phyloP scores from a whole-genome alignment of 345 rosid species.

The Brassica incana region DNA sequence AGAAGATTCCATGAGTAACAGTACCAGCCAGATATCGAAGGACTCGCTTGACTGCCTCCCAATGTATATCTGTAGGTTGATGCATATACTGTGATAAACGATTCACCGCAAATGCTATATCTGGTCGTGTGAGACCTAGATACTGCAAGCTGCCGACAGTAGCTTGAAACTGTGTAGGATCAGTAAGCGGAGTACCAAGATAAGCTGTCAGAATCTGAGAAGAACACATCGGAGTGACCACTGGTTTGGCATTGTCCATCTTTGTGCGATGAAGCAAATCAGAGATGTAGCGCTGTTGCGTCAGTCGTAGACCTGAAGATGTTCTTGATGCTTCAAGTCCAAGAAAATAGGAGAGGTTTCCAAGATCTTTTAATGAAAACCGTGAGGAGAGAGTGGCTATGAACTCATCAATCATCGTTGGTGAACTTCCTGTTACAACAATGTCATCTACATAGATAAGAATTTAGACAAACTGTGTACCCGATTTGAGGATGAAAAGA shows the following conservation, averaged over 20 bases:
- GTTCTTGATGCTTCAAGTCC: neutral
- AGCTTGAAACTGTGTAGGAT: too few species aligned
- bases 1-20: too few species aligned
- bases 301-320: neutral
- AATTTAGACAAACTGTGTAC: neutral
- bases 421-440: too few species aligned
- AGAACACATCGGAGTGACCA: neutral
- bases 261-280: neutral
- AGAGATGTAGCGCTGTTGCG: neutral
- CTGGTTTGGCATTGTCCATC: neutral
- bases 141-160: too few species aligned
- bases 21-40: too few species aligned
- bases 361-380: neutral
- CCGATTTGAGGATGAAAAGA: too few species aligned
- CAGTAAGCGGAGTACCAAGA: too few species aligned
- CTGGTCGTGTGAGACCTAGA: too few species aligned
- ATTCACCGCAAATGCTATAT: too few species aligned
- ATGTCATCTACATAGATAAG: neutral
- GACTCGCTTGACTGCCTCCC: too few species aligned
- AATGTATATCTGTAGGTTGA: too few species aligned
- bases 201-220: neutral
- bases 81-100: too few species aligned
- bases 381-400: neutral
- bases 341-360: neutral
- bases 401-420: neutral